phyloP scores from a whole-genome alignment of 1,139 yeast genomes.

The Debaryomyces nepalensis region DNA sequence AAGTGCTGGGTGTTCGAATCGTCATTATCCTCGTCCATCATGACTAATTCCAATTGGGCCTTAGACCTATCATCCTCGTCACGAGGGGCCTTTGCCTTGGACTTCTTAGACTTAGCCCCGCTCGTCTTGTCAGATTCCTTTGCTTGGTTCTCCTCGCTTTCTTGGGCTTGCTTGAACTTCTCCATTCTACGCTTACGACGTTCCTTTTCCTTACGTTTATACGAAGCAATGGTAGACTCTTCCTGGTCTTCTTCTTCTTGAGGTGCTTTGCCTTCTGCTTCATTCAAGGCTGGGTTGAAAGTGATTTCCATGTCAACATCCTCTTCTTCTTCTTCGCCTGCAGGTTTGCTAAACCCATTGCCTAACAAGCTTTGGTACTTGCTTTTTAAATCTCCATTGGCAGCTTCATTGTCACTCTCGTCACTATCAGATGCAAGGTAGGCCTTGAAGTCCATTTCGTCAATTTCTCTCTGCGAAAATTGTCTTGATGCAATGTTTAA shows the following conservation, averaged over 20 bases:
- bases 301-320: conserved; percentile 96
- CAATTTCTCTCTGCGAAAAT: conserved; percentile 87
- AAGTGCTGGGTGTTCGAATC: conserved; percentile 68
- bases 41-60: conserved; percentile 77
- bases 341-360: conserved; percentile 42
- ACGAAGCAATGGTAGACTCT: conserved; percentile 79
- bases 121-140: background rate
- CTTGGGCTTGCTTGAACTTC: conserved; percentile 62
- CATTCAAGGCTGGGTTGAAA: conserved; percentile 84
- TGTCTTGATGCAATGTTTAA: conserved; percentile 77
- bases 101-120: conserved; percentile 22
- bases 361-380: conserved; percentile 71
- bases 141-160: conserved; percentile 46
- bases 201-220: conserved; percentile 89
- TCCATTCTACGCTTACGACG: conserved; percentile 83
- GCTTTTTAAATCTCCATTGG: conserved; percentile 46
- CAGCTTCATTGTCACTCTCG: conserved; percentile 48
- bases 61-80: conserved; percentile 46
- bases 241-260: conserved; percentile 51
- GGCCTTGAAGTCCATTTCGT: conserved; percentile 95
- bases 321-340: conserved; percentile 52
- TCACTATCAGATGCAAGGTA: conserved; percentile 91
- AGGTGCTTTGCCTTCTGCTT: conserved; percentile 35
- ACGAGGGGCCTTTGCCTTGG: conserved; percentile 28
- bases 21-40: conserved; percentile 67